These are phyloP conservation scores for Papilionanthe hybrid DNA, from an alignment of 116 monocot species.

Conservation along the genomic window DNA sequence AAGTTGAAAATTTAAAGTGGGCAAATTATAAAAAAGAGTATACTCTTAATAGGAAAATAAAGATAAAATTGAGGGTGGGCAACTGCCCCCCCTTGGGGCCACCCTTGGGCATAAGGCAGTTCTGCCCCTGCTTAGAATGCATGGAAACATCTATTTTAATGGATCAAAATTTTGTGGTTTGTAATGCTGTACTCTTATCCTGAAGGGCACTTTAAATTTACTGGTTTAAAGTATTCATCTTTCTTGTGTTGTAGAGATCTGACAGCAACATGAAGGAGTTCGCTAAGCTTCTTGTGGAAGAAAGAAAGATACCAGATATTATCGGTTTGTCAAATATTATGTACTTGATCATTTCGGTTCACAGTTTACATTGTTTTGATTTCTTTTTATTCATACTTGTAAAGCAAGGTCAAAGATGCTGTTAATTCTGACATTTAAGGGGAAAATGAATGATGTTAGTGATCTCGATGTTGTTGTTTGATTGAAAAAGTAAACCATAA, in stretches of 20 bases:
- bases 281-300: constrained; percentile 54
- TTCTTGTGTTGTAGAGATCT: constrained; percentile 47
- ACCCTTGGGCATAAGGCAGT: no score
- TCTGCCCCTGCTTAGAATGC: not conserved
- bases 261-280: constrained; percentile 57
- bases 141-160: not conserved
- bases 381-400: not conserved
- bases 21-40: no score
- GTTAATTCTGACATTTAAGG: not conserved
- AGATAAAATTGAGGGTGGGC: no score
- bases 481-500: not conserved
- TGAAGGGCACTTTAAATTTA: not conserved
- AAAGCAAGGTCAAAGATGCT: not conserved
- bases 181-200: not conserved
- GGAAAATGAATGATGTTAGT: not conserved
- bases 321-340: constrained; percentile 41
- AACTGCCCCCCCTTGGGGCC: no score
- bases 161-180: not conserved
- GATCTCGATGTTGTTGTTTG: not conserved
- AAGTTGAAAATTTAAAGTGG: no score
- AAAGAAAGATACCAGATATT: constrained; percentile 62
- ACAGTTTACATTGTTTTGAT: not conserved
- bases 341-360: constrained; percentile 1
- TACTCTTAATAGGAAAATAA: no score
- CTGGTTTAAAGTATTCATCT: not conserved